Base-by-base conservation (phyloP, 73 alveolate species). In the Paramecium sonneborni region DNA sequence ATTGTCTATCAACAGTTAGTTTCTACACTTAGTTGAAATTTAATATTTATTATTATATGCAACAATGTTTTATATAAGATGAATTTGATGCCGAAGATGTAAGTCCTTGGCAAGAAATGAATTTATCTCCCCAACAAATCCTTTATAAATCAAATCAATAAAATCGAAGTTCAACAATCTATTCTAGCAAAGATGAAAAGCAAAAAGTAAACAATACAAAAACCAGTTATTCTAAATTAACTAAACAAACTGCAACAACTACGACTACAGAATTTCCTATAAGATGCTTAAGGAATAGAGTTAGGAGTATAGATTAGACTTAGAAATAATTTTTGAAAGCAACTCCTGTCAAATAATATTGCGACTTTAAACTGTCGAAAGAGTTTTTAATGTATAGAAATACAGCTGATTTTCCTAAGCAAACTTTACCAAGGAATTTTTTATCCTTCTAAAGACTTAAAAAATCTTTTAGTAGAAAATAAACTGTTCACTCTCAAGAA, bases 331-430 rank as follows among this genome's bases (percentile, higher is more conserved):
- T 39, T 34, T 18, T 74, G 55, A 74, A 74, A 37, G 56, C 67
- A 37, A 74, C 87, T 28, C 87, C 87, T n/a, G 87, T 74, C 5
- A 74, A 74, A 18, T 39, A 74, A 74, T 74, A 34, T 39, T 74
- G 87, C 20, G 87, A 74, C 18, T 74, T 74, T 20, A 28, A 37
- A 34, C 67, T 74, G 20, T 74, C 87, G 32, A 74, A 20, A 39
- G 87, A 74, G 58, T 15, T 74, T 5, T 37, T 74, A 67, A 74
- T 74, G 87, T 37, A 34, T 37, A 74, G 58, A 74, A 74, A 74
- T 23, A 74, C 67, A 18, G 58, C 57, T 74, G 38, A 37, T 21
- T 74, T 74, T 21, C 87, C 87, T 3, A 74, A 37, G 14, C 24
- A 74, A 37, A 21, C 55, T 8, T 21, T 74, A 15, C 87, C 87